Conservation (phyloP, 2,329 filamentous ascomycete species). For the Fusarium nisikadoi region DNA sequence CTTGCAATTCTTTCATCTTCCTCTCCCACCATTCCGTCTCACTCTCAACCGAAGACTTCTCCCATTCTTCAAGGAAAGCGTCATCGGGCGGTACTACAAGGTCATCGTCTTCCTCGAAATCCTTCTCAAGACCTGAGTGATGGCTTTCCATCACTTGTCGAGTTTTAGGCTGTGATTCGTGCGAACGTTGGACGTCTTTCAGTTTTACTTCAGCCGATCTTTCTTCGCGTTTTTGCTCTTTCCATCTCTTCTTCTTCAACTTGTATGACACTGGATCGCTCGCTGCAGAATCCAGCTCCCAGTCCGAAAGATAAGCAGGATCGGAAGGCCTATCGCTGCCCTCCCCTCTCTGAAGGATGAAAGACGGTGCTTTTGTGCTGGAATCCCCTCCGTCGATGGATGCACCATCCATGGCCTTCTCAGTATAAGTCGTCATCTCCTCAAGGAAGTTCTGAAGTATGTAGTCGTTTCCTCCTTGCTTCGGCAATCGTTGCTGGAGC, state of each 20-base stretch:
- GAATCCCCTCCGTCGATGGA: background rate
- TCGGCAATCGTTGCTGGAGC: background rate
- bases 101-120: background rate
- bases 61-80: background rate
- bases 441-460: background rate
- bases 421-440: background rate
- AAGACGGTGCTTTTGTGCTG: background rate
- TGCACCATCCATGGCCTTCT: background rate
- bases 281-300: background rate
- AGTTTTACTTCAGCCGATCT: background rate
- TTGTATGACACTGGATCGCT: background rate
- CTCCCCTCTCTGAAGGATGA: background rate
- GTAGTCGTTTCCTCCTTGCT: background rate
- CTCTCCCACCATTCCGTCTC: background rate
- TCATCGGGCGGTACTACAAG: too few species aligned
- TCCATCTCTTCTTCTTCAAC: background rate
- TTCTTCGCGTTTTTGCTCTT: background rate
- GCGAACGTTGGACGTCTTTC: background rate
- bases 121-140: background rate
- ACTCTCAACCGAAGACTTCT: background rate
- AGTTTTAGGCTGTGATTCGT: background rate
- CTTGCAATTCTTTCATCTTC: background rate
- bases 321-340: background rate
- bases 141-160: fast-evolving
- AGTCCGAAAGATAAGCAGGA: background rate